Base-by-base conservation (phyloP, 192 early-diverging fungal genomes). In the Umbelopsis ramanniana region DNA sequence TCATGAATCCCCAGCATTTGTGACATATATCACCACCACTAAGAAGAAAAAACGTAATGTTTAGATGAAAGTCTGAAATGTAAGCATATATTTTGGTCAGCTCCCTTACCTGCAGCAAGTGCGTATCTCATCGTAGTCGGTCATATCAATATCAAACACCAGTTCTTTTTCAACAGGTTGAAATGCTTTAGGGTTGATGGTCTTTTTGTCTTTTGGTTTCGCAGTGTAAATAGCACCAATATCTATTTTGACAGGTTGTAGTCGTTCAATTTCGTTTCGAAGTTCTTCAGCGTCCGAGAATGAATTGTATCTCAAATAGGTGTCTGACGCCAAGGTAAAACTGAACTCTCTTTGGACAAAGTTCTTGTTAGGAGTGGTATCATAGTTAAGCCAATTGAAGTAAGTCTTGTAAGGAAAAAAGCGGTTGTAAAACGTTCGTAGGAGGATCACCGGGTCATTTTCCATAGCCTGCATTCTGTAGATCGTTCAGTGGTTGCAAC, bases 71-170 rank as follows among this genome's bases (percentile, higher is more conserved):
- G 8, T 75, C 6, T 7, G 40, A 43, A 57, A 19, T 22, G 11
- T 43, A 4, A 22, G 40, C 19, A 67, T 43, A 22, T 4, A 11
- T 54, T 11, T 2, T 47, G 75, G 0, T 35, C 10, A 22, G 48
- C 33, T 66, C 9, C 45, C 68, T 38, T 75, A 89, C 87, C 84
- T 88, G 84, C 96, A 98, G 77, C 97, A 99, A 8, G 95, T 97
- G 50, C 97, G 87, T 52, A 99, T 88, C 38, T 97, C 96, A 79
- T 99, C 97, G 74, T 99, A 99, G 81, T 99, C 97, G 1, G 96
- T 97, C 95, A 99, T 95, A 86, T 99, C 97, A 71, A 99, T 97
- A 91, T 99, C 97, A 87, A 99, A 96, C 35, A 99, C 93, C 46
- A 99, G 82, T 76, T 99, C 97, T 70, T 95, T 92, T 66, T 93